Conservation (phyloP, 257 asterid species). For the Solanum pimpinellifolium region DNA sequence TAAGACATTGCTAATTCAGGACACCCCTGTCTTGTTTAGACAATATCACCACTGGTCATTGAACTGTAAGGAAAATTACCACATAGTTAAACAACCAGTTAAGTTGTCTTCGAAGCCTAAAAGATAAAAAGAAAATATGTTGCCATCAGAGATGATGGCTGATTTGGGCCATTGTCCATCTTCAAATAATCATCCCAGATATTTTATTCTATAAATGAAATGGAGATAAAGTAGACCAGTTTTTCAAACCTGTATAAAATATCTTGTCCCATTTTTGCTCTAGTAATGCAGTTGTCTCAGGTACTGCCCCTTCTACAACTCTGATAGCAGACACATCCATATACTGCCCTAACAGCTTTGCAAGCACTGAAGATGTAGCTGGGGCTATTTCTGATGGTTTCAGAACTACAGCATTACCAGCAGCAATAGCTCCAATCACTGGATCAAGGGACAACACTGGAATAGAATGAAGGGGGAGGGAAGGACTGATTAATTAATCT, state of each 20-base stretch:
- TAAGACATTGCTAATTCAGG: not conserved
- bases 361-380: slow-evolving; percentile 52
- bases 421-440: slow-evolving; percentile 82
- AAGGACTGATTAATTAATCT: not conserved
- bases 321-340: slow-evolving; percentile 64
- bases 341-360: slow-evolving; percentile 50
- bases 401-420: slow-evolving; percentile 77
- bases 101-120: not conserved
- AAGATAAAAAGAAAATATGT: not conserved
- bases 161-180: not conserved
- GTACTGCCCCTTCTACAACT: slow-evolving; percentile 62
- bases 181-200: not conserved
- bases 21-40: not conserved
- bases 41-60: not conserved
- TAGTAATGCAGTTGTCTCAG: slow-evolving; percentile 41
- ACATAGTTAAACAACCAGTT: not conserved
- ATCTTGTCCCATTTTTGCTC: slow-evolving; percentile 74
- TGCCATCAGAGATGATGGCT: not conserved
- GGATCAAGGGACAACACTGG: slow-evolving; percentile 71
- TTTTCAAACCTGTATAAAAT: not conserved
- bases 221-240: not conserved
- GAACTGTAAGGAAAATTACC: not conserved
- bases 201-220: not conserved
- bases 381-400: slow-evolving; percentile 51
- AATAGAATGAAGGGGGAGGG: not conserved